These are phyloP conservation scores for Apium graveolens DNA, from an alignment of 129 eudicot genomes.

Conservation along the genomic window DNA sequence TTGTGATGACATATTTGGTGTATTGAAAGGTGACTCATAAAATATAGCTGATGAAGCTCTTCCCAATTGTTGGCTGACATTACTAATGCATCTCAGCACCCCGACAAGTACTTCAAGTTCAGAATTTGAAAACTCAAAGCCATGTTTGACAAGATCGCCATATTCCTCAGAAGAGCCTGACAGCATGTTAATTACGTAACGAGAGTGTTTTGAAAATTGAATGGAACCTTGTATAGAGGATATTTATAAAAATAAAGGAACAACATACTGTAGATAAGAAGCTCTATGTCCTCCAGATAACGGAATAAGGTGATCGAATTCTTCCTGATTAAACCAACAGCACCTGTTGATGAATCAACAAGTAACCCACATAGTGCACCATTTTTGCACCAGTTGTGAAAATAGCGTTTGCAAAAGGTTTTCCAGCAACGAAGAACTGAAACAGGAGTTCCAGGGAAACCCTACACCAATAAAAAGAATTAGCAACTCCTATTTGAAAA, in stretches of 20 bases:
- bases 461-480: conserved; percentile 40
- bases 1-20: conserved; percentile 54
- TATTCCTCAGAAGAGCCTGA: conserved; percentile 60
- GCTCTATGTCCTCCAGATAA: conserved; percentile 71
- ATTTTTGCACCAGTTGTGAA: conserved; percentile 58
- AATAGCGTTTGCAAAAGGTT: conserved; percentile 51
- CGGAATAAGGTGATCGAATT: conserved; percentile 72
- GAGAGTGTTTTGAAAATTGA: not conserved
- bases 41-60: conserved; percentile 66
- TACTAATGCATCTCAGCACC: conserved; percentile 53
- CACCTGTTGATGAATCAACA: conserved; percentile 54
- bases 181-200: conserved; percentile 7
- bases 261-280: conserved; percentile 50
- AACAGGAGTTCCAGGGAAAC: conserved; percentile 51
- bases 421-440: conserved; percentile 71
- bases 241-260: not conserved
- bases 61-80: conserved; percentile 69
- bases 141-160: conserved; percentile 37
- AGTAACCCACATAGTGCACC: conserved; percentile 65
- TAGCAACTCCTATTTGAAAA: conserved; percentile 9
- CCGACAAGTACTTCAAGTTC: conserved; percentile 55
- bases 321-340: conserved; percentile 73
- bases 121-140: conserved; percentile 33
- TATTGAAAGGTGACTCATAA: conserved; percentile 51
- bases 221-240: conserved; percentile 1